Evolutionary conservation across 2,329 filamentous ascomycete species (phyloP), one percentile per base, ranked within the genome.

Genomic region (Grosmannia huntii): DNA sequence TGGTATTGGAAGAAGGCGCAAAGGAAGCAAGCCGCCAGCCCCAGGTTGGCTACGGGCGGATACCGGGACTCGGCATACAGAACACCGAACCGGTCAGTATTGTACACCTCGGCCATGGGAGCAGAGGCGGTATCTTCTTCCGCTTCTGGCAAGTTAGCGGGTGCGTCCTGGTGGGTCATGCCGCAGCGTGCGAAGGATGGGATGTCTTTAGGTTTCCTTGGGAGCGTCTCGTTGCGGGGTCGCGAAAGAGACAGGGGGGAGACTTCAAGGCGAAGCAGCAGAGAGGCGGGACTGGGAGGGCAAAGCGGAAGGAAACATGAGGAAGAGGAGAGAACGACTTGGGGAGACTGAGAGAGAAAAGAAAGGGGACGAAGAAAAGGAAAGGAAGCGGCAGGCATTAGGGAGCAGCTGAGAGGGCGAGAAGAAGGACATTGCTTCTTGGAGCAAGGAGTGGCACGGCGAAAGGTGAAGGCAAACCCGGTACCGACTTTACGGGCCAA

Each of bases 41-140:
- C 61, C 7, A 62, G 59, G 36, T 61, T 61, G 23, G 33, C 16
- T 31, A 54, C 19, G 12, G 54, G 52, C 19, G 60, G 53, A 9
- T 28, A 19, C 3, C 53, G 57, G 21, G 61, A 61, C 16, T n/a
- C 55, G 48, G 41, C 28, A 41, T 60, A 62, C 4, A 63, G 60
- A 55, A 60, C 48, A 12, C 44, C 57, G 50, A 61, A 62, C 31
- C 61, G 58, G 53, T 63, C 58, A 12, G 60, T 62, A 59, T 63
- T 44, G 55, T 63, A 63, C 38, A 62, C 56, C 53, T 63, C 61
- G 38, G 61, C 61, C 51, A 57, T 48, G 31, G 14, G 36, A 36
- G 33, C 33, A 19, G n/a, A 25, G 6, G 36, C 28, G 5, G 21
- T 28, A 16, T 25, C 23, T 28, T 50, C 51, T 36, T 44, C 31